Evolutionary conservation across 306 rosid genomes (phyloP).

Genomic region (Quercus gilva): DNA sequence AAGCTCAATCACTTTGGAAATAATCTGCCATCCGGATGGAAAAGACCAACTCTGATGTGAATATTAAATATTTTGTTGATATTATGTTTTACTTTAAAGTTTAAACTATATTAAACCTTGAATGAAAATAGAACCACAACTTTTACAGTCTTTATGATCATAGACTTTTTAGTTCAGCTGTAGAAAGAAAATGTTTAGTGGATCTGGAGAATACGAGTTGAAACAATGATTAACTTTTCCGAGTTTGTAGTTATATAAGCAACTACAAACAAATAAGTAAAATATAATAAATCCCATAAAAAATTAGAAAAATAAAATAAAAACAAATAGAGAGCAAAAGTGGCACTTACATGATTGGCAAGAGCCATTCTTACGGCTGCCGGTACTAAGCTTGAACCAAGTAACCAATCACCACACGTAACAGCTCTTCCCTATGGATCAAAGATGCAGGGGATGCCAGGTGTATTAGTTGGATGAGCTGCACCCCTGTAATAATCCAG

Average conservation of each 20-base stretch:
- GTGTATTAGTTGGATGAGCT: conserved; percentile 85
- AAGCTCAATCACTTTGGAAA: conserved; percentile 40
- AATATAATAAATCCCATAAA: neutral
- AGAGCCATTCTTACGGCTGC: conserved; percentile 79
- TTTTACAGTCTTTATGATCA: too few relatives aligned
- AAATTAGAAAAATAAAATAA: neutral
- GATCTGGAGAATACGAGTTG: neutral
- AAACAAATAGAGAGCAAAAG: neutral
- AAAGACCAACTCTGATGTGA: conserved; percentile 11
- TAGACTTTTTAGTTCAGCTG: neutral
- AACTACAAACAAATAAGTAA: neutral
- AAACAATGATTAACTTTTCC: neutral
- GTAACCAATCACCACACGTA: conserved; percentile 91
- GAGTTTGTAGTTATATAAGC: neutral
- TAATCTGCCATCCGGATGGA: conserved; percentile 69
- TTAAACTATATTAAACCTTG: too few relatives aligned
- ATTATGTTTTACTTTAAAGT: too few relatives aligned
- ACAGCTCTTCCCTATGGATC: conserved; percentile 88
- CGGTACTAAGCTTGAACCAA: conserved; percentile 84
- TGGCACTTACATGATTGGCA: conserved; percentile 64
- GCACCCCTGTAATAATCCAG: conserved; percentile 72
- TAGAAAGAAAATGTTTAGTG: neutral
- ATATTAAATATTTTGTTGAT: neutral
- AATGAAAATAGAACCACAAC: too few relatives aligned
- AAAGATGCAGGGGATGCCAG: conserved; percentile 78